Conservation (phyloP, 345 rosid species). For the Fremontodendron californicum region DNA sequence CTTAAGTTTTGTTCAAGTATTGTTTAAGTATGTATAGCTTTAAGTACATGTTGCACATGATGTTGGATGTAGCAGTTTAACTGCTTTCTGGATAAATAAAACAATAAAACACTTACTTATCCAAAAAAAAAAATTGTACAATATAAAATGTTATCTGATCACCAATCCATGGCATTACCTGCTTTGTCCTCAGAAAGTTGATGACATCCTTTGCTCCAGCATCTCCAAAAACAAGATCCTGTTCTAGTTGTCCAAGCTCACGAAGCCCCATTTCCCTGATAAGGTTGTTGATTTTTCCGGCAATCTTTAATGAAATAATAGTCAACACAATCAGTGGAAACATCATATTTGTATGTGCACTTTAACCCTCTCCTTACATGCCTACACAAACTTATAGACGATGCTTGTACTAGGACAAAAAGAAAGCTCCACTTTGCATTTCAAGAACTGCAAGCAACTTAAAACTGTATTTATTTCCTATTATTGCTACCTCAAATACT, state of each 20-base stretch:
- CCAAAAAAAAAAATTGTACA: too few species aligned
- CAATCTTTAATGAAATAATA: constrained; percentile 48
- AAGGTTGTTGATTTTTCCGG: constrained; percentile 68
- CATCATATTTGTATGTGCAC: not conserved
- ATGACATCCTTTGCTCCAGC: constrained; percentile 91
- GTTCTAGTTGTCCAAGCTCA: constrained; percentile 91
- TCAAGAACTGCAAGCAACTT: constrained; percentile 15
- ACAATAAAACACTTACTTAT: too few species aligned
- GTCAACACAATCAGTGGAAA: constrained; percentile 11
- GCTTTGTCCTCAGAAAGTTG: constrained; percentile 61
- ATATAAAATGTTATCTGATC: not conserved
- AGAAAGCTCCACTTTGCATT: not conserved
- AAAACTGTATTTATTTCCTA: constrained; percentile 1
- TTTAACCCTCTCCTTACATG: not conserved
- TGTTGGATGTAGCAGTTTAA: too few species aligned
- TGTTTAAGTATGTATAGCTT: too few species aligned
- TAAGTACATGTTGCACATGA: too few species aligned
- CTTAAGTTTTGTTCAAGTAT: too few species aligned
- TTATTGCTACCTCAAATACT: not conserved
- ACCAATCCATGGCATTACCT: constrained; percentile 37
- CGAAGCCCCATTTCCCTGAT: constrained; percentile 71
- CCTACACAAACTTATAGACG: not conserved
- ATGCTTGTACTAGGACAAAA: not conserved
- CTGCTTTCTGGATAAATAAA: too few species aligned
- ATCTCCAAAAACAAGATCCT: constrained; percentile 98